Evolutionary conservation across 495 filamentous ascomycete genomes (phyloP), one percentile per base, ranked within the genome.

Genomic region (Usnea hakonensis): DNA sequence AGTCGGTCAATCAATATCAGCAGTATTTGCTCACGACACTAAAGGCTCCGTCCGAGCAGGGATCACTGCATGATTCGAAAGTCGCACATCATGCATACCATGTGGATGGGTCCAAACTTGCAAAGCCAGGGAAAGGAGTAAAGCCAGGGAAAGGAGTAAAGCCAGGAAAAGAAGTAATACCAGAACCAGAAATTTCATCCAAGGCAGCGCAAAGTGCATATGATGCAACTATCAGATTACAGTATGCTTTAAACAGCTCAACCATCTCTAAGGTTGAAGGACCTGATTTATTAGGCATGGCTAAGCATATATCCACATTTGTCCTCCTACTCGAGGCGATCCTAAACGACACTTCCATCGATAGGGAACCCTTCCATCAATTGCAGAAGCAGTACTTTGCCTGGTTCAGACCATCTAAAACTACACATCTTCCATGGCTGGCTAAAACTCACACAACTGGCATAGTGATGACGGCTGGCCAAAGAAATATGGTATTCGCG

Each of bases 391-490:
- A 35, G 7, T 58, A 58, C 37, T 58, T 58, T 37, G 38, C 30
- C 17, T 58, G 56, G 56, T 58, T 36, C 36, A 58, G 43, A 32
- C 56, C 30, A 1, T 17, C 37, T 32, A 10, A 0, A 10, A n/a
- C 23, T 10, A 58, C 56, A 5, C 32, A 58, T 43, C 16, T 44
- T 32, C 56, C 56, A 40, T 58, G 56, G 56, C 17, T 30, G 19
- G 38, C 37, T 14, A 30, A 56, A 19, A 32, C 0, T 19, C 26
- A 52, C 5, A 52, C 48, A 5, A 52, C 48, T 32, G 60, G 60
- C 60, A 62, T 62, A 28, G 60, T 62, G 23, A 11, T 62, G 26
- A 55, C 46, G 2, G 60, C 52, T 32, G 60, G 60, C 30, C 50
- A 40, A 37, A 38, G 54, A 10, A 62, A 62, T 23, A 55, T 62